Base-by-base conservation (phyloP, 768 basidiomycete species). In the Hericium rajendrae region DNA sequence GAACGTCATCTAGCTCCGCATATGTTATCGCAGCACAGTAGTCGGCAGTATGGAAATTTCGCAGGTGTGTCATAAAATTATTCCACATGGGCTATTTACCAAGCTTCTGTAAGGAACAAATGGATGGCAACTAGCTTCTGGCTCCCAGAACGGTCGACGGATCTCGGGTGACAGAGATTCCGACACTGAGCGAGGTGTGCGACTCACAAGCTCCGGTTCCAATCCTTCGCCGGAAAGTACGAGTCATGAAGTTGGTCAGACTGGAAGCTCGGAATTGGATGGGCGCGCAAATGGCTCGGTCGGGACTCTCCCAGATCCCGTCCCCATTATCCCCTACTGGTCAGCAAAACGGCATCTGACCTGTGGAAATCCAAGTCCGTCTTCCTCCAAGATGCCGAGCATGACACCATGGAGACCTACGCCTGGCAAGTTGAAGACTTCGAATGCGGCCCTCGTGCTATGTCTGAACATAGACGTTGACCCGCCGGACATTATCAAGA, bases 381-480 rank as follows among this genome's bases (percentile, higher is more conserved):
- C 79, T 41, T 85, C 84, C 6, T 72, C 84, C 13, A 83, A 81
- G 75, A 82, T 81, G 0, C 72, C 83, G 13, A 84, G 82, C 65
- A 77, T 83, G 58, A 77, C 80, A 57, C 79, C 85, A 9, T 97
- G 94, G 93, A 84, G 93, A 53, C 83, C 84, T 48, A 78, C 84
- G 0, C 86, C 88, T 2, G 86, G 86, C 59, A 91, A 94, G 68
- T 81, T 95, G 54, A 95, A 95, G 71, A 97, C 94, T 1, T 84
- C 87, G 16, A 86, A 91, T 38, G 95, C 92, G 2, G 87, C 86
- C 1, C 77, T 95, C 5, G 88, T 95, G 9, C 74, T 98, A 55
- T 99, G 97, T 67, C 78, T 99, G 18, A 97, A 98, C 72, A 92
- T 98, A 68, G 94, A 95, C 56, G 91, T 97, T 49, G 95, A 98